These are phyloP conservation scores for Diaporthe ampelina DNA, from an alignment of 2,329 filamentous ascomycete species.

Conservation along the genomic window DNA sequence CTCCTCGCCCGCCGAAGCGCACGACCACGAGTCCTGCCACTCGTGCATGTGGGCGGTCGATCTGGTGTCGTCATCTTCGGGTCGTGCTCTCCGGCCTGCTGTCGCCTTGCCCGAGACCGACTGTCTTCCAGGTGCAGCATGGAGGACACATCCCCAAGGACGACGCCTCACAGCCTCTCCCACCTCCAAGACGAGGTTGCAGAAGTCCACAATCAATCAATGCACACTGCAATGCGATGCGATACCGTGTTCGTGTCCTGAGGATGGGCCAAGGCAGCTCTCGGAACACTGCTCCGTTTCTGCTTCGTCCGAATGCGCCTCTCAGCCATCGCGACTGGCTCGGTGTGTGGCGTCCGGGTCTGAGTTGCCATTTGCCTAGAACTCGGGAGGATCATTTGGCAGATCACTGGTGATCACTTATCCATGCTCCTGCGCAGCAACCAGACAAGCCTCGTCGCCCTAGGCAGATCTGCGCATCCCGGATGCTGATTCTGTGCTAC, in stretches of 20 bases:
- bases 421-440: background rate
- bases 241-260: constrained; percentile 9
- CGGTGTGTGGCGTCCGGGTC: constrained; percentile 3
- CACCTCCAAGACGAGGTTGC: background rate
- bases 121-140: background rate
- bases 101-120: no score
- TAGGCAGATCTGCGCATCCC: constrained; percentile 34
- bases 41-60: background rate
- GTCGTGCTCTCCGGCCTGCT: background rate
- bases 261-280: constrained; percentile 14
- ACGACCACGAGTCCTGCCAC: background rate
- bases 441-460: constrained; percentile 26
- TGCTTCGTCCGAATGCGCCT: constrained; percentile 35
- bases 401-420: constrained; percentile 20
- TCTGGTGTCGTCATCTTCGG: background rate
- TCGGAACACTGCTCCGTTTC: constrained; percentile 25
- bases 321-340: constrained; percentile 33
- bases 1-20: background rate
- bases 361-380: background rate
- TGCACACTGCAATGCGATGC: background rate
- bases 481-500: background rate
- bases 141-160: background rate
- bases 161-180: background rate
- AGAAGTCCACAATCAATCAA: background rate
- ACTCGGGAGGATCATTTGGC: constrained; percentile 25